Evolutionary conservation across 441 rosid genomes (phyloP).

Genomic region (Pelargonium citronellum): DNA sequence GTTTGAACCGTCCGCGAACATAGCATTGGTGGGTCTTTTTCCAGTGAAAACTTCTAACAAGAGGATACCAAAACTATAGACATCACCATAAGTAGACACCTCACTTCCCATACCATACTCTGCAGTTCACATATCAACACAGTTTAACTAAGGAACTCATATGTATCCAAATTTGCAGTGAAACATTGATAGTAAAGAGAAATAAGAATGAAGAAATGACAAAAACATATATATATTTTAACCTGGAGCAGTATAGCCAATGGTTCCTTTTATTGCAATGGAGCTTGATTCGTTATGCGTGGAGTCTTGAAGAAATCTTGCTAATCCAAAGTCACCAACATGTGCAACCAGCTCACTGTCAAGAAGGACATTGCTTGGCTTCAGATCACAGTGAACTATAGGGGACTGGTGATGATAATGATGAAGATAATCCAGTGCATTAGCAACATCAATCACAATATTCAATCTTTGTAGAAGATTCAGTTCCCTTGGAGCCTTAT

Average conservation of each 20-base stretch:
- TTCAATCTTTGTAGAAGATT: constrained; percentile 8
- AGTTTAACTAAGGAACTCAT: not conserved
- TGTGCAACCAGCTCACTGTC: constrained; percentile 12
- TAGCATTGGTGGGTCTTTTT: constrained; percentile 12
- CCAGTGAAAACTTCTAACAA: constrained; percentile 13
- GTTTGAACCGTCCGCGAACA: constrained; percentile 14
- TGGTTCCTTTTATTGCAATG: constrained; percentile 11
- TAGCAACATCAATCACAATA: not conserved
- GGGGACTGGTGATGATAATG: not conserved
- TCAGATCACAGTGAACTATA: constrained; percentile 14
- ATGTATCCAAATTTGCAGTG: not conserved
- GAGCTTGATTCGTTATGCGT: not conserved
- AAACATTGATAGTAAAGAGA: not conserved
- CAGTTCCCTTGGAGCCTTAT: not conserved
- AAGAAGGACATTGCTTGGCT: constrained; percentile 15
- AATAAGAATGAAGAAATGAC: not conserved
- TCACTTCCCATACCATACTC: constrained; percentile 16
- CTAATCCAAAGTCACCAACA: constrained; percentile 13
- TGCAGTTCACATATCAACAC: not conserved
- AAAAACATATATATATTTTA: not conserved
- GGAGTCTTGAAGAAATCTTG: not conserved
- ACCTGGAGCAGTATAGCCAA: constrained; percentile 21
- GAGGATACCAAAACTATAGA: constrained; percentile 14
- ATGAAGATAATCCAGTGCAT: constrained; percentile 3
- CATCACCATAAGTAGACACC: constrained; percentile 7